Base-by-base conservation (phyloP, 495 filamentous ascomycete species). In the Aspergillus panamensis region DNA sequence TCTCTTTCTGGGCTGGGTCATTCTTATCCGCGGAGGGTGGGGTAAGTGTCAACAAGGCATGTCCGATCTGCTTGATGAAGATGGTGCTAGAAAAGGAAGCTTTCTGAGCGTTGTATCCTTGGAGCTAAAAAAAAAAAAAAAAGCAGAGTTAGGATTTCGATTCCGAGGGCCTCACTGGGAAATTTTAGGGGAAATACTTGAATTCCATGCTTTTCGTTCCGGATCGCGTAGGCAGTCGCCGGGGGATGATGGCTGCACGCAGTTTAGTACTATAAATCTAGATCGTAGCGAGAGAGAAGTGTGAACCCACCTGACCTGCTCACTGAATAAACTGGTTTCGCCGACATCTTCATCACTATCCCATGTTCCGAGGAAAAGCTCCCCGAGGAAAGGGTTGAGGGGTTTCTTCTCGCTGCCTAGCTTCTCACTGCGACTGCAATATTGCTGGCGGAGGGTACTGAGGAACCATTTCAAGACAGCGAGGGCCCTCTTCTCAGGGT, bases 71-170 rank as follows among this genome's bases (percentile, higher is more conserved):
- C 75, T 94, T 95, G 68, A 98, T 87, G 62, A 93, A 86, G 71
- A 98, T 97, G 10, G 93, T 95, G 58, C 87, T 86, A 31, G 87
- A 88, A 69, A 97, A 96, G 20, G 87, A 91, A 7, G 92, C 94
- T 70, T 96, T 97, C 66, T 97, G 95, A n/a, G 89, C 95, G 63
- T 97, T 96, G 76, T 97, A 96, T 55, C 95, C 94, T 80, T 96
- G 85, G 3, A 98, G 80, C 74, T 88, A 60, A 25, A 42, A 21
- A 20, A n/a, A n/a, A n/a, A n/a, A n/a, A n/a, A n/a, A n/a, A n/a
- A n/a, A n/a, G n/a, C n/a, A n/a, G n/a, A n/a, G 42, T 45, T 45
- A 45, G 19, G 20, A 20, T 45, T 16, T 13, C 19, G 17, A 20
- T 17, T 9, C 1, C 6, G 17, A 8, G 16, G 42, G 42, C 3